These are phyloP conservation scores for Tuber borchii DNA, from an alignment of 495 filamentous ascomycete species.

Conservation along the genomic window DNA sequence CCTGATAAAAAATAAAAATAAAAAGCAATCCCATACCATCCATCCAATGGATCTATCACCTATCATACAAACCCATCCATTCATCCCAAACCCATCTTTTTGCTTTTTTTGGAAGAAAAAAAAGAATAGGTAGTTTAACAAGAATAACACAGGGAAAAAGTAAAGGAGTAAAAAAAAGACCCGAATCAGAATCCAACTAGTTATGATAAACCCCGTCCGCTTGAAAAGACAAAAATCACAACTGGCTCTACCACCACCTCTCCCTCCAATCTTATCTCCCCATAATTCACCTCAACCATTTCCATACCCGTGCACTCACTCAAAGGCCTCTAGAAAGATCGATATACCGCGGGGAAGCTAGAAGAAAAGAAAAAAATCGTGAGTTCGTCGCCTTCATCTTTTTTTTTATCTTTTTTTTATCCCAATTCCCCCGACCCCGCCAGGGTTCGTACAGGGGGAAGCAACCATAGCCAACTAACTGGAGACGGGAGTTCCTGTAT, in stretches of 20 bases:
- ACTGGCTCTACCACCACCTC: neutral
- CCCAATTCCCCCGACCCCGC: neutral
- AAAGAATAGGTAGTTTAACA: neutral
- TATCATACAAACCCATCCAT: neutral
- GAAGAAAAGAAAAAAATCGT: slow-evolving; percentile 10
- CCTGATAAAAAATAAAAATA: slow-evolving; percentile 17
- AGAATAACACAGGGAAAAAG: slow-evolving; percentile 1
- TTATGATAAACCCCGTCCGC: slow-evolving; percentile 19
- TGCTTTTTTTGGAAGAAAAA: slow-evolving; percentile 4
- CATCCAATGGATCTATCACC: neutral
- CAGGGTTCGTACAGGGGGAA: neutral
- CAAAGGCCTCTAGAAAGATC: slow-evolving; percentile 50
- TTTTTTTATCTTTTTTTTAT: neutral
- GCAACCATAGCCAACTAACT: slow-evolving; percentile 4
- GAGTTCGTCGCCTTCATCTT: neutral
- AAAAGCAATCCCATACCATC: neutral
- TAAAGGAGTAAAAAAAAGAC: slow-evolving; percentile 31
- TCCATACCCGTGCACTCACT: slow-evolving; percentile 14
- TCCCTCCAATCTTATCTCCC: slow-evolving; percentile 6
- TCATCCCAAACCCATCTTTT: slow-evolving; percentile 39
- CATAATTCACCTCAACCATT: slow-evolving; percentile 5
- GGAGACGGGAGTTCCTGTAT: slow-evolving; percentile 4
- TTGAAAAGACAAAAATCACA: neutral
- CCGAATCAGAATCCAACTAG: slow-evolving; percentile 37
- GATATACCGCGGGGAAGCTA: slow-evolving; percentile 54